Evolutionary conservation across 2,329 filamentous ascomycete species (phyloP).

Genomic region (Pseudocercospora pini-densiflorae): DNA sequence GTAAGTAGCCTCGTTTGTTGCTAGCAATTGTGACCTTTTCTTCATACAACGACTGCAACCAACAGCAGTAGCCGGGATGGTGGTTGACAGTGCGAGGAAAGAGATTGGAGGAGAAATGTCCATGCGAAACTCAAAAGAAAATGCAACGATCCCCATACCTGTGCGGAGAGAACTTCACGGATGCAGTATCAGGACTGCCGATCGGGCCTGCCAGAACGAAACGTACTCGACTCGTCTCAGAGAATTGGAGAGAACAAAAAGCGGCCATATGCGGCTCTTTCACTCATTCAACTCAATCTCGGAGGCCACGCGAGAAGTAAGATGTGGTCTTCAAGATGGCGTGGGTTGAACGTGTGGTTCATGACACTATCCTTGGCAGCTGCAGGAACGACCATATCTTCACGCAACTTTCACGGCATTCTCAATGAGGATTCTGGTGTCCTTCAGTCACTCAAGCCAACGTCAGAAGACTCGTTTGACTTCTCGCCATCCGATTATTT

Average conservation of each 20-base stretch:
- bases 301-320: background rate
- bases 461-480: slow-evolving; percentile 51
- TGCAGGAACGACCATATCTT: slow-evolving; percentile 18
- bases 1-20: too few species aligned
- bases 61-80: background rate
- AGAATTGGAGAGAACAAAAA: background rate
- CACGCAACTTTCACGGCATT: slow-evolving; percentile 19
- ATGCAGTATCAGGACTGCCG: too few species aligned
- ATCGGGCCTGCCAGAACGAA: too few species aligned
- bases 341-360: background rate
- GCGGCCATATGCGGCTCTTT: background rate
- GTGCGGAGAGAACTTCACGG: too few species aligned
- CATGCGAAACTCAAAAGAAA: too few species aligned
- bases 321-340: background rate
- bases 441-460: slow-evolving; percentile 53
- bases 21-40: too few species aligned
- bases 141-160: too few species aligned
- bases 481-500: slow-evolving; percentile 61
- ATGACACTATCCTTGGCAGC: background rate
- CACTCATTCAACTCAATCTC: background rate
- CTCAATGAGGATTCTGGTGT: slow-evolving; percentile 38
- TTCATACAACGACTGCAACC: background rate
- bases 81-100: background rate
- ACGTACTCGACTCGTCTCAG: background rate
- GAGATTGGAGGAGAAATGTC: background rate